Base-by-base conservation (phyloP, 2,329 filamentous ascomycete species). In the Leptographium flavum region DNA sequence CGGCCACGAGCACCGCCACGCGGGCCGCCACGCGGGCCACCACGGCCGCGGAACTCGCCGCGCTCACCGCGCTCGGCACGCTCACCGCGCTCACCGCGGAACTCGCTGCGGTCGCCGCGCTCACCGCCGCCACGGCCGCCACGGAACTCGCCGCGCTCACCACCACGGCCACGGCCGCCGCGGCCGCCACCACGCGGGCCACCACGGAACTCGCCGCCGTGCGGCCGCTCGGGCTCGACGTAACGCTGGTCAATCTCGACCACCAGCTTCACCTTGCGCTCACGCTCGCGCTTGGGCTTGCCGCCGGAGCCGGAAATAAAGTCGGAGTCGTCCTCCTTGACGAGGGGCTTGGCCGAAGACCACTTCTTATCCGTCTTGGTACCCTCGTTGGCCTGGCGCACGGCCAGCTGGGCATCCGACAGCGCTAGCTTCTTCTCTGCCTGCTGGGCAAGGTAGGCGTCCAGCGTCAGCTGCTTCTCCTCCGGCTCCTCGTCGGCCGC, bases 361-460 rank as follows among this genome's bases (percentile, higher is more conserved):
- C 88, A 94, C 76, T 95, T 92, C 78, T 92, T 90, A 73, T 87
- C 80, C 58, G 70, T 62, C 72, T 87, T 86, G 71, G 72, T 76
- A 60, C 88, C 88, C 73, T 95, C 88, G 73, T 96, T 95, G 66
- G 90, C 71, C 72, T 87, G 80, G 70, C 92, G 90, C 60, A 87
- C 74, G 59, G 85, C 76, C 58, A 81, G 74, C 45, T 54, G 56
- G 56, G 69, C 65, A 56, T 75, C 76, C 53, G 72, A 65, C 49
- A 90, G 76, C 54, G 76, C 75, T 53, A 77, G 68, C 71, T 87
- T 88, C 77, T 88, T 90, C 70, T 76, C 73, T 48, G 72, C 73
- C 57, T 64, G 67, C 66, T 78, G 71, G 61, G 80, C 84, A 45
- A 93, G 77, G 73, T 94, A 98, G 55, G 92, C 84, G 59, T 76